phyloP scores from a whole-genome alignment of 805 yeast species.

The Debaryomyces prosopidis region DNA sequence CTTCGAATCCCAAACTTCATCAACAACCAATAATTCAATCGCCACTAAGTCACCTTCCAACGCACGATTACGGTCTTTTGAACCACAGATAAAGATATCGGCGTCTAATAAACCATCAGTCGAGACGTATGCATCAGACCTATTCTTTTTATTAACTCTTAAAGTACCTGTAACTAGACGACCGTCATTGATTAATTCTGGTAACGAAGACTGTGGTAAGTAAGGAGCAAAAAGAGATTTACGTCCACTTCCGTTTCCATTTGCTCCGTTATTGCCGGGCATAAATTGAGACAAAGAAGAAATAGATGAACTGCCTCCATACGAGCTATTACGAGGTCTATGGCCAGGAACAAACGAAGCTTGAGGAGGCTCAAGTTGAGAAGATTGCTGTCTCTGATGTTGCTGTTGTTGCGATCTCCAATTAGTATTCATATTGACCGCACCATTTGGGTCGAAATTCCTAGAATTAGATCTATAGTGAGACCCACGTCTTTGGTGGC shows the following conservation, averaged over 20 bases:
- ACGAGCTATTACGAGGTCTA: conserved; percentile 66
- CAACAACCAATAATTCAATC: conserved; percentile 88
- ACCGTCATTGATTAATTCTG: conserved; percentile 86
- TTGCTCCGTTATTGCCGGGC: conserved; percentile 24
- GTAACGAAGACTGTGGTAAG: conserved; percentile 88
- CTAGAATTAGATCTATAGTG: conserved; percentile 42
- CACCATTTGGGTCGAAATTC: conserved; percentile 35
- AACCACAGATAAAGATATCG: conserved; percentile 96
- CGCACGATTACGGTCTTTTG: conserved; percentile 97
- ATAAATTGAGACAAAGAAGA: conserved; percentile 45
- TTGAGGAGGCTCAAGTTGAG: conserved; percentile 39
- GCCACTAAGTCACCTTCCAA: conserved; percentile 96
- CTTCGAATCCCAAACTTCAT: conserved; percentile 96
- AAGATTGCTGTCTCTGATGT: conserved; percentile 22
- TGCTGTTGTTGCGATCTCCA: conserved; percentile 61
- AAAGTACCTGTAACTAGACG: conserved; percentile 88
- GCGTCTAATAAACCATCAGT: conserved; percentile 96
- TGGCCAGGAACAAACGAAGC: conserved; percentile 72
- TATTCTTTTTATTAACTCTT: conserved; percentile 91
- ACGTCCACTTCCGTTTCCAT: conserved; percentile 48
- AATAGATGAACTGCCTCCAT: conserved; percentile 57
- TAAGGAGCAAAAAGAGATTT: conserved; percentile 94
- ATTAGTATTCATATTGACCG: conserved; percentile 48
- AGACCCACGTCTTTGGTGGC: conserved; percentile 40
- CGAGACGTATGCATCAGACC: conserved; percentile 98